These are phyloP conservation scores for Protomyces macrosporus DNA, from an alignment of 1,139 yeast species.

Conservation along the genomic window DNA sequence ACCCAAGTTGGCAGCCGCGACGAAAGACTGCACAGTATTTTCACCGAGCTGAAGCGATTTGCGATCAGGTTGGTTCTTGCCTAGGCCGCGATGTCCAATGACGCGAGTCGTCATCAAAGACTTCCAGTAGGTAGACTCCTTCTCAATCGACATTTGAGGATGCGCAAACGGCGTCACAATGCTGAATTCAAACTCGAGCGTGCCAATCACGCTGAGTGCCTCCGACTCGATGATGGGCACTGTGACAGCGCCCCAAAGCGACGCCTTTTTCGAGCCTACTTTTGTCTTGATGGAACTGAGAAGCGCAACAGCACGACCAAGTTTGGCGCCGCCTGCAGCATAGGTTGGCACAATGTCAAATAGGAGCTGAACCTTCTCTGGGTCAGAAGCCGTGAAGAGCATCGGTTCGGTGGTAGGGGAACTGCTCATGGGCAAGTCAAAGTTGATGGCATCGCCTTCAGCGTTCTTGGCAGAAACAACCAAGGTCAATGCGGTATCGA, in stretches of 20 bases:
- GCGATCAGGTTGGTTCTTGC: slow-evolving; percentile 64
- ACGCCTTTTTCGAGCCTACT: slow-evolving; percentile 65
- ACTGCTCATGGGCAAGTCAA: slow-evolving; percentile 79
- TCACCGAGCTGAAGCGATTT: slow-evolving; percentile 89
- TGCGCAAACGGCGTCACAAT: slow-evolving; percentile 71
- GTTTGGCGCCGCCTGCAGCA: slow-evolving; percentile 48
- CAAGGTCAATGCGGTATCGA: slow-evolving; percentile 82
- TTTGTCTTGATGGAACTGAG: slow-evolving; percentile 59
- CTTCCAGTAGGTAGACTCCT: slow-evolving; percentile 87
- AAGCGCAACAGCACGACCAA: slow-evolving; percentile 84
- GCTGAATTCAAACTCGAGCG: slow-evolving; percentile 67
- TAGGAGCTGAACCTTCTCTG: slow-evolving; percentile 52
- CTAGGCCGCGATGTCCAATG: slow-evolving; percentile 94
- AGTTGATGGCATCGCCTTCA: slow-evolving; percentile 58
- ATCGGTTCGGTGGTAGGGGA: slow-evolving; percentile 79
- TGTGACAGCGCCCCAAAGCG: slow-evolving; percentile 61
- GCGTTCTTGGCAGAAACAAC: slow-evolving; percentile 54
- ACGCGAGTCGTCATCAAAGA: slow-evolving; percentile 74
- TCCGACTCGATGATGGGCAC: slow-evolving; percentile 73
- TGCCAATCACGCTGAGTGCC: slow-evolving; percentile 71
- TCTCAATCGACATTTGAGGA: slow-evolving; percentile 59
- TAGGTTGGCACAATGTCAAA: slow-evolving; percentile 95
- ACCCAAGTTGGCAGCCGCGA: slow-evolving; percentile 94
- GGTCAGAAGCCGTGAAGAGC: slow-evolving; percentile 58
- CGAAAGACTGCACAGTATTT: slow-evolving; percentile 89